Conservation (phyloP, 2,329 filamentous ascomycete genomes). For the Colletotrichum sp. region DNA sequence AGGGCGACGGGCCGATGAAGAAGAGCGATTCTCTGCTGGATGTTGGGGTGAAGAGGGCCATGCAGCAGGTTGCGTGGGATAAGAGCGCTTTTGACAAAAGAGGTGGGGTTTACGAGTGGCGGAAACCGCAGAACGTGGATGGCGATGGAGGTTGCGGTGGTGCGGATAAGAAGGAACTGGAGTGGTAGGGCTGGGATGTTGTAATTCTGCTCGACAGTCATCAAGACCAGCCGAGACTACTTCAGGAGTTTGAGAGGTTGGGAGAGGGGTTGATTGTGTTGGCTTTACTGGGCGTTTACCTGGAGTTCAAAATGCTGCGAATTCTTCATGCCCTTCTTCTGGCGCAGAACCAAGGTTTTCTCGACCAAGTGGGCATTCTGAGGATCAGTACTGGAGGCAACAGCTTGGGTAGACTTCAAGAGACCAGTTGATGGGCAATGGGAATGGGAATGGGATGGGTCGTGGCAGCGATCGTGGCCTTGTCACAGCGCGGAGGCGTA, state of each 20-base stretch:
- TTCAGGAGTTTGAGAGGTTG: not conserved
- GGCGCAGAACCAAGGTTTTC: not conserved
- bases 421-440: not conserved
- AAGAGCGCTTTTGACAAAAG: slow-evolving; percentile 45
- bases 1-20: slow-evolving; percentile 35
- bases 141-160: not conserved
- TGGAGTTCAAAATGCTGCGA: not conserved
- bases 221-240: not conserved
- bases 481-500: not conserved
- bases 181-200: not conserved
- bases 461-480: not conserved
- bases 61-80: slow-evolving; percentile 52
- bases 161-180: not conserved
- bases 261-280: not conserved
- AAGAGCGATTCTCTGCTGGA: slow-evolving; percentile 43
- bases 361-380: not conserved
- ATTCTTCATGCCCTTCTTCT: not conserved
- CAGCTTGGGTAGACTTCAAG: rapidly evolving
- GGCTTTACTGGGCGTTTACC: not conserved
- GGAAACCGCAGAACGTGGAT: slow-evolving; percentile 21
- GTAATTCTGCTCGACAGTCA: not conserved
- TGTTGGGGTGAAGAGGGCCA: slow-evolving; percentile 49
- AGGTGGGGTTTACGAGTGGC: slow-evolving; percentile 57
- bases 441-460: not conserved
- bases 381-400: not conserved